Conservation (phyloP, 352 stramenopile genomes). For the Saprolegnia diclina region DNA sequence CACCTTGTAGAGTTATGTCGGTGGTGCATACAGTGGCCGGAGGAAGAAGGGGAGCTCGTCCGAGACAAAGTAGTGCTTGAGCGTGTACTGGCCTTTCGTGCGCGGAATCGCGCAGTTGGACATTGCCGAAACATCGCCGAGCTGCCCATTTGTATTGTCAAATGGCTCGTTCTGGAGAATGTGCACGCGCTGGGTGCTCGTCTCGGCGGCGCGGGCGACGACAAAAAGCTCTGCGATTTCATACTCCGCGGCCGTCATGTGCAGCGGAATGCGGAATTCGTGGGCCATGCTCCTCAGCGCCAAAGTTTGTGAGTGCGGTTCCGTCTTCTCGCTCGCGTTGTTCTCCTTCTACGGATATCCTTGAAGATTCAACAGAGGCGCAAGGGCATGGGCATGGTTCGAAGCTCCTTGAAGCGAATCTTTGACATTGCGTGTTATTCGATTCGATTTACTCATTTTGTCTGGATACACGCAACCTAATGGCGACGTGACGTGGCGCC, state of each 20-base stretch:
- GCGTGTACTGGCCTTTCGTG: slow-evolving; percentile 28
- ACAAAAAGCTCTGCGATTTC: slow-evolving; percentile 27
- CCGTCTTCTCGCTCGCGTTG: too few species aligned
- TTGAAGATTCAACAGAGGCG: background rate
- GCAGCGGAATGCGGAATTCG: slow-evolving; percentile 28
- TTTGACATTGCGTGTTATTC: too few species aligned
- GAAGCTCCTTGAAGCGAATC: background rate
- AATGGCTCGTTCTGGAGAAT: slow-evolving; percentile 29
- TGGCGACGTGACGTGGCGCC: too few species aligned
- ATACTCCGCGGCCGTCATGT: slow-evolving; percentile 28
- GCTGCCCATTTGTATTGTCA: slow-evolving; percentile 28
- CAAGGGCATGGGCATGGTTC: background rate
- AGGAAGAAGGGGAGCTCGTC: slow-evolving; percentile 11
- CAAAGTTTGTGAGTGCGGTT: too few species aligned
- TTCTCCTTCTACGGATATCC: background rate
- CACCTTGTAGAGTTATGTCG: too few species aligned
- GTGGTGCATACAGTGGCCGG: background rate
- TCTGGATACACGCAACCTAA: too few species aligned
- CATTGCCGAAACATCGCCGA: slow-evolving; percentile 19
- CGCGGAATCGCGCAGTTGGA: slow-evolving; percentile 21
- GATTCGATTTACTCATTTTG: too few species aligned
- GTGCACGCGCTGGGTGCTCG: background rate
- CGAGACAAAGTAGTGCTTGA: slow-evolving; percentile 27
- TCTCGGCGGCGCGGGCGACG: background rate
- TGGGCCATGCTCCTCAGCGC: background rate